Conservation (phyloP, 257 asterid species). For the Phtheirospermum japonicum region DNA sequence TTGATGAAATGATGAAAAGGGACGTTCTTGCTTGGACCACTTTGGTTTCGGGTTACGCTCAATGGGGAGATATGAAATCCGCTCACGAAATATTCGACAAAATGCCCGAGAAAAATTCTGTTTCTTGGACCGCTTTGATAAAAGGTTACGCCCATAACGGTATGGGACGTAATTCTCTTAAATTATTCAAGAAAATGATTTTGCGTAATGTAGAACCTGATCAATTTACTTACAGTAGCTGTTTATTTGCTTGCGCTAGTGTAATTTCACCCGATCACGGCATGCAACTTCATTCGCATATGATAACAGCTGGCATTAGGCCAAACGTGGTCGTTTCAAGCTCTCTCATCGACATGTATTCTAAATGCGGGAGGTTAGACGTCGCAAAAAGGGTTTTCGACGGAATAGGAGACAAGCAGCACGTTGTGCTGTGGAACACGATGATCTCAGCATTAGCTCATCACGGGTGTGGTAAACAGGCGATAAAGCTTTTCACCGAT, state of each 20-base stretch:
- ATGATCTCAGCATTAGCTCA: constrained; percentile 61
- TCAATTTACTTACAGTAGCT: constrained; percentile 57
- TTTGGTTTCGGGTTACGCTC: constrained; percentile 66
- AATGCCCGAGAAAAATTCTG: constrained; percentile 59
- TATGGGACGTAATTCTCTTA: constrained; percentile 46
- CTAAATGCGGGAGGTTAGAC: constrained; percentile 60
- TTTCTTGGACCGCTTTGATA: constrained; percentile 72
- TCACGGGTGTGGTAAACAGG: constrained; percentile 60
- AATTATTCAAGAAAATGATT: constrained; percentile 47
- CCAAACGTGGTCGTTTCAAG: constrained; percentile 56
- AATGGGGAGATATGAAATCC: constrained; percentile 51
- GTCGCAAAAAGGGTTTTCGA: constrained; percentile 48
- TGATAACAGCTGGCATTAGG: constrained; percentile 44
- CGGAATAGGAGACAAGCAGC: constrained; percentile 37
- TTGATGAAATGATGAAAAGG: constrained; percentile 56
- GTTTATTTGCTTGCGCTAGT: constrained; percentile 65
- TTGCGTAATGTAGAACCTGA: constrained; percentile 46
- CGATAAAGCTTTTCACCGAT: constrained; percentile 38
- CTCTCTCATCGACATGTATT: constrained; percentile 71
- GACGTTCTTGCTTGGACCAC: constrained; percentile 80
- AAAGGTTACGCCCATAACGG: constrained; percentile 57
- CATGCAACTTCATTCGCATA: constrained; percentile 61
- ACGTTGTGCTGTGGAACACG: constrained; percentile 63
- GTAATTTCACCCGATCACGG: constrained; percentile 44
- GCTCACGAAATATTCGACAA: constrained; percentile 51